Base-by-base conservation (phyloP, 164 flowering plant genomes). In the Annona squamosa region DNA sequence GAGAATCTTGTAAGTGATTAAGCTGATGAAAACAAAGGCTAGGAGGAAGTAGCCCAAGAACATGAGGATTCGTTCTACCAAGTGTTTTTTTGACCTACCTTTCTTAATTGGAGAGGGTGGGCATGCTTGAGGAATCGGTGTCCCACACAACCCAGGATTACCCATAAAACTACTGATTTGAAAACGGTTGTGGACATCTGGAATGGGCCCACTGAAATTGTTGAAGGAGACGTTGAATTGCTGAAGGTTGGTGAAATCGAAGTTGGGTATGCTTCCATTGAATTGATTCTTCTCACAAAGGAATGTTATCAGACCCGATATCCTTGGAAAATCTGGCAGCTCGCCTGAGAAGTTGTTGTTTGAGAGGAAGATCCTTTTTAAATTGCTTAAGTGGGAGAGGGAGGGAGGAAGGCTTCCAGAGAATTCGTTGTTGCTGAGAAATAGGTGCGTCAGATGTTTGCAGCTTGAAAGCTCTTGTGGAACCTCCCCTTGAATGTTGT, bases 71-170 rank as follows among this genome's bases (percentile, higher is more conserved):
- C 82, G 65, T 10, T 77, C 77, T 5, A 48, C 65, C 4, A 74
- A 67, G 3, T 37, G 1, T 41, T 63, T 63, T 18, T 76, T 79
- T 56, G 83, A 76, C 18, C 71, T 46, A 65, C 66, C 46, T 48
- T 64, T 71, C n/a, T 70, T 41, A 43, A 73, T 61, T 18, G 68
- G 18, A 42, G 62, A 44, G 42, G 76, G 64, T 4, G 79, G 77
- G 73, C 90, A 86, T 3, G 74, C 68, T 0, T 74, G 78, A 16
- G 82, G 69, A 76, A 85, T 59, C 2, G 87, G 87, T 2, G 77
- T 45, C 17, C 91, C 90, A 68, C 91, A 90, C 48, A 87, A 72
- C 3, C 6, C 59, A 46, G 87, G 83, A 76, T 87, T 90, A n/a
- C 85, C 85, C 4, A 61, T 0, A 16, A 81, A 75, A 67, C 87